phyloP scores from a whole-genome alignment of 306 rosid genomes.

The Notholithocarpus densiflorus region DNA sequence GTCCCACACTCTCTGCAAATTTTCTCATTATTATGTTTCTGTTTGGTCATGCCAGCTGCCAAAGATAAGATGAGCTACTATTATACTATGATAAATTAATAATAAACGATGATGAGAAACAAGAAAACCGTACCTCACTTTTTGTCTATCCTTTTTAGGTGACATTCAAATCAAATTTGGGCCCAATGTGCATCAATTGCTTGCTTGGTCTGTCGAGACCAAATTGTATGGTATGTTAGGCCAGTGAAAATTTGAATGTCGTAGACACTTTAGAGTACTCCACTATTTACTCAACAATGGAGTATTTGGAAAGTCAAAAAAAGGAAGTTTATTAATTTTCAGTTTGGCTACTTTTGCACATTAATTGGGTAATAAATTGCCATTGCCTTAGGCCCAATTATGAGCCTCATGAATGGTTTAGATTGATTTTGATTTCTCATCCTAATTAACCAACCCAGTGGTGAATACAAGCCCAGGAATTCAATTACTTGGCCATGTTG shows the following conservation, averaged over 20 bases:
- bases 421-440: too few relatives aligned
- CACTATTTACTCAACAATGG: not conserved
- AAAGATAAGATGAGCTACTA: not conserved
- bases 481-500: too few relatives aligned
- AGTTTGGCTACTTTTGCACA: not conserved
- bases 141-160: not conserved
- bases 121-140: conserved; percentile 3
- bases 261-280: too few relatives aligned
- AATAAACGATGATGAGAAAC: not conserved
- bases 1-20: not conserved
- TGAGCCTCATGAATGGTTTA: not conserved
- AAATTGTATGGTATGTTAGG: too few relatives aligned
- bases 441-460: too few relatives aligned
- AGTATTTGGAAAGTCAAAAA: not conserved
- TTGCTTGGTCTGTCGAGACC: not conserved
- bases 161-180: not conserved
- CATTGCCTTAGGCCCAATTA: not conserved
- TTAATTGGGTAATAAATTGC: not conserved
- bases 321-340: not conserved
- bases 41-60: not conserved
- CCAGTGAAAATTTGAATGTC: too few relatives aligned
- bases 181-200: not conserved
- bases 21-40: not conserved
- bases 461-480: too few relatives aligned
- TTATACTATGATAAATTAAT: too few relatives aligned